Evolutionary conservation across 495 filamentous ascomycete species (phyloP).

Genomic region (Wilcoxina mikolae): DNA sequence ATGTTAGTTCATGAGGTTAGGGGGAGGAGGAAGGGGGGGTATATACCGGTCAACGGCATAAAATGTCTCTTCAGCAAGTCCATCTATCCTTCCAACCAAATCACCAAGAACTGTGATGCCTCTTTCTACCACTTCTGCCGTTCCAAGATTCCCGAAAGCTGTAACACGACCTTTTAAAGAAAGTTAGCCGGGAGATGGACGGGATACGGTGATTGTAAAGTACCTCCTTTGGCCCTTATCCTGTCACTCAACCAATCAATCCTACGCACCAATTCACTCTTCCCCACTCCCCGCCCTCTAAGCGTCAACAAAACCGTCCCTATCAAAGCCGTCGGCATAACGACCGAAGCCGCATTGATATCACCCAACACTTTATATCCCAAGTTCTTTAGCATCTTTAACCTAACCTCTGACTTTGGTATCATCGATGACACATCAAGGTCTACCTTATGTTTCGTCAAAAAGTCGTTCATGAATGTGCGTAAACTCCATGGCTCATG

Average conservation of each 20-base stretch:
- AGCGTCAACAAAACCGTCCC: slow-evolving; percentile 87
- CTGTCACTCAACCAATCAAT: slow-evolving; percentile 81
- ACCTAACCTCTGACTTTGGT: slow-evolving; percentile 28
- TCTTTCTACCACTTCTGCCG: slow-evolving; percentile 68
- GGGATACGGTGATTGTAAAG: neutral
- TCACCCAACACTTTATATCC: slow-evolving; percentile 85
- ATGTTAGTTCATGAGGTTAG: neutral
- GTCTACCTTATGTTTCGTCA: slow-evolving; percentile 11
- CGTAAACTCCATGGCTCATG: slow-evolving; percentile 86
- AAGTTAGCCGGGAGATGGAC: neutral
- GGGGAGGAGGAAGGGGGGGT: neutral
- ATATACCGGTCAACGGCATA: slow-evolving; percentile 66
- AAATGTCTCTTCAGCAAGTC: slow-evolving; percentile 73
- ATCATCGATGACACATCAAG: slow-evolving; percentile 31
- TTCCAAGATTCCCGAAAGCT: slow-evolving; percentile 70
- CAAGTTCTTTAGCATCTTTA: slow-evolving; percentile 61
- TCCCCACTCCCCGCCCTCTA: slow-evolving; percentile 80
- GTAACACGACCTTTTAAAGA: slow-evolving; percentile 55
- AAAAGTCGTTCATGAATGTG: slow-evolving; percentile 38
- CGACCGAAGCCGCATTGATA: slow-evolving; percentile 89
- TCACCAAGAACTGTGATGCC: slow-evolving; percentile 83
- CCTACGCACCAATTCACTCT: slow-evolving; percentile 64
- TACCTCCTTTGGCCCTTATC: slow-evolving; percentile 61
- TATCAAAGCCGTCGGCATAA: slow-evolving; percentile 93
- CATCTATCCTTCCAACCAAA: slow-evolving; percentile 64